Conservation (phyloP, 495 filamentous ascomycete genomes). For the Aspergillus sparsus region DNA sequence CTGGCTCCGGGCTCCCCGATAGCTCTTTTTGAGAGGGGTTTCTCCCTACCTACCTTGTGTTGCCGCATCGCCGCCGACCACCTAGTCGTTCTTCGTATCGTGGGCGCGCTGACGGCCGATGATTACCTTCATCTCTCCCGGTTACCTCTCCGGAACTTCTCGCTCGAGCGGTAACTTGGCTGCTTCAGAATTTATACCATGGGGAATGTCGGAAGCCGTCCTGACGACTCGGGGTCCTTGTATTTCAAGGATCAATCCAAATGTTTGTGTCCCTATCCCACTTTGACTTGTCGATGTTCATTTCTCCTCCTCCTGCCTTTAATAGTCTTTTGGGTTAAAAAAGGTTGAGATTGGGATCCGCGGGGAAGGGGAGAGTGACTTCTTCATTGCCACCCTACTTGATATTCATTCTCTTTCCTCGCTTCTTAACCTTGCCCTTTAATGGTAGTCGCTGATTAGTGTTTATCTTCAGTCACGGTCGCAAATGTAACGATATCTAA, state of each 20-base stretch:
- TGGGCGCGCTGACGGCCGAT: slow-evolving; percentile 40
- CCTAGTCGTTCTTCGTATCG: slow-evolving; percentile 25
- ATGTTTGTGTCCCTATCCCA: slow-evolving; percentile 56
- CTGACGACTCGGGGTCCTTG: slow-evolving; percentile 80
- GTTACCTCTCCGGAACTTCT: slow-evolving; percentile 32
- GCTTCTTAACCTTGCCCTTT: neutral
- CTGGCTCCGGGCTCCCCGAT: too few species aligned
- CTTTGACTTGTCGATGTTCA: neutral
- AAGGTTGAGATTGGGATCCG: too few species aligned
- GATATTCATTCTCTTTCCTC: neutral
- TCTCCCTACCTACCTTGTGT: too few species aligned
- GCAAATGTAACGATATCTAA: slow-evolving; percentile 78
- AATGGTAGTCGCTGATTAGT: slow-evolving; percentile 17
- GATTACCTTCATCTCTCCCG: slow-evolving; percentile 35
- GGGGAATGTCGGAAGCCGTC: slow-evolving; percentile 90
- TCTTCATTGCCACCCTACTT: neutral
- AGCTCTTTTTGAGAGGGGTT: too few species aligned
- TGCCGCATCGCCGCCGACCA: slow-evolving; percentile 8
- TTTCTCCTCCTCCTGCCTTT: neutral
- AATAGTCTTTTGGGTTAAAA: neutral
- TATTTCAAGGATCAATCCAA: slow-evolving; percentile 88
- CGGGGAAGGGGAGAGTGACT: too few species aligned
- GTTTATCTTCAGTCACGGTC: slow-evolving; percentile 68
- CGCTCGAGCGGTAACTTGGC: slow-evolving; percentile 37
- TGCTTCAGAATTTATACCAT: slow-evolving; percentile 51